Base-by-base conservation (phyloP, 2,329 filamentous ascomycete species). In the Curvularia sp. region DNA sequence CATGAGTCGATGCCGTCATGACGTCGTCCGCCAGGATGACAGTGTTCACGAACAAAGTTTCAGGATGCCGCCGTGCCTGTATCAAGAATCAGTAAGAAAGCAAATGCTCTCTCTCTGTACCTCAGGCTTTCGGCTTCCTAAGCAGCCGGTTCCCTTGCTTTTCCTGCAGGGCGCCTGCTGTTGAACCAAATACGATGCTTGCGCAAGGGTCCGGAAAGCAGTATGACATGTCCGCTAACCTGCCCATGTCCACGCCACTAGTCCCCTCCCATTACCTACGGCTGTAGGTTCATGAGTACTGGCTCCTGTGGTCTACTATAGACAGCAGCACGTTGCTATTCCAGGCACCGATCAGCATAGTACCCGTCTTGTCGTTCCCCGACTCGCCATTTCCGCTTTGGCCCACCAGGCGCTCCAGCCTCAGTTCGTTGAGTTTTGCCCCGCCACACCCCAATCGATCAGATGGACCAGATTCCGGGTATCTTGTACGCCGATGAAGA, bases 401-500 rank as follows among this genome's bases (percentile, higher is more conserved):
- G 18, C 49, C 42, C n/a, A 41, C 52, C 38, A 38, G 46, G 35
- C 35, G 35, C 35, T 49, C 26, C 28, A 53, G 44, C 44, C 38
- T 38, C 35, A 42, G 46, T 38, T 42, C n/a, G 57, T 65, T 47
- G 39, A 26, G 50, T 61, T 22, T 35, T 58, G 57, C 64, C 60
- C 62, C 58, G 56, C 62, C 52, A 57, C 55, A 55, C 56, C 39
- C 58, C 46, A 41, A 51, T 53, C 58, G 63, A 56, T 38, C 60
- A 65, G 48, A 80, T 79, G 77, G 78, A 79, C 66, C 78, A 75
- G 63, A 80, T 80, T 52, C 77, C 78, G 20, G 74, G 78, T 67
- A 68, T 79, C 44, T 70, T 80, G 49, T 80, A 78, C 61, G 73
- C 74, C 59, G 75, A 78, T 53, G 70, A 75, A 61, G 72, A 79